Evolutionary conservation across 768 basidiomycete species (phyloP).

Genomic region (Boletus reticuloceps): DNA sequence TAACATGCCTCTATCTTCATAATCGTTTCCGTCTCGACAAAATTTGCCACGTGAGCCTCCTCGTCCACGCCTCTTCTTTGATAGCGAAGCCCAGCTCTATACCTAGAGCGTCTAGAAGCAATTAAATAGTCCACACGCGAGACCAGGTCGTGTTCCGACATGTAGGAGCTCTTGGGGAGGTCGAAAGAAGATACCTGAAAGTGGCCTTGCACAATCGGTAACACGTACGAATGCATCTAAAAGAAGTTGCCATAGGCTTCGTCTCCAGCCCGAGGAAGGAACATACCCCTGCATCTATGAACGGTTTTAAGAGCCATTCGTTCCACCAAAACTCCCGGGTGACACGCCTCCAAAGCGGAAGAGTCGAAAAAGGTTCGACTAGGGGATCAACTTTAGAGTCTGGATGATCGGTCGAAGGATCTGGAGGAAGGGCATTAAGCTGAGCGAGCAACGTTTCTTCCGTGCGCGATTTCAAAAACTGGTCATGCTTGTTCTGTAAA

Average conservation of each 20-base stretch:
- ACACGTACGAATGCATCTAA: slow-evolving; percentile 78
- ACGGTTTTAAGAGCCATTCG: slow-evolving; percentile 78
- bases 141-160: slow-evolving; percentile 35
- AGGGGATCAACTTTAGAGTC: slow-evolving; percentile 48
- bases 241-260: background rate
- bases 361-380: slow-evolving; percentile 68
- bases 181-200: slow-evolving; percentile 73
- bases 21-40: slow-evolving; percentile 93
- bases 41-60: slow-evolving; percentile 90
- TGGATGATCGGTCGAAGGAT: slow-evolving; percentile 20
- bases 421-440: slow-evolving; percentile 49
- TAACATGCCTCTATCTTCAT: slow-evolving; percentile 70
- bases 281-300: slow-evolving; percentile 83
- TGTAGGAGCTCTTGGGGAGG: slow-evolving; percentile 43
- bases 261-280: background rate
- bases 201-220: slow-evolving; percentile 93
- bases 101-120: slow-evolving; percentile 80
- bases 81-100: slow-evolving; percentile 91
- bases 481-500: slow-evolving; percentile 75
- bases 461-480: slow-evolving; percentile 52
- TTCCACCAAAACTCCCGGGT: slow-evolving; percentile 98
- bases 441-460: slow-evolving; percentile 60
- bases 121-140: slow-evolving; percentile 72
- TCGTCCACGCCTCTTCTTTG: slow-evolving; percentile 95
- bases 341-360: slow-evolving; percentile 90